Evolutionary conservation across 202 grass and related monocot species (phyloP).

Genomic region (Sporobolus alterniflorus): DNA sequence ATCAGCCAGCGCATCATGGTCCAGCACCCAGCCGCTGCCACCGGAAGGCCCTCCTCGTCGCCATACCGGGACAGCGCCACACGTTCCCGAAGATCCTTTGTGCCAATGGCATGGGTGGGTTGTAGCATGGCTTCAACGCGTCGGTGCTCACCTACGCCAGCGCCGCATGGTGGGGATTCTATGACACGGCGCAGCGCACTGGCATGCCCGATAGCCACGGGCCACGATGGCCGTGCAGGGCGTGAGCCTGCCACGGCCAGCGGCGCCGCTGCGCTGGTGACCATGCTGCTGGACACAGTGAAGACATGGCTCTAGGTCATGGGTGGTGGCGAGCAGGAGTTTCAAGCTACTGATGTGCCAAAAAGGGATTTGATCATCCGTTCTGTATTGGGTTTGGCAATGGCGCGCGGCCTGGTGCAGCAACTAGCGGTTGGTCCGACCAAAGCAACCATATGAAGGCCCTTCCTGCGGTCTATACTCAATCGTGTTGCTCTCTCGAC

Average conservation of each 20-base stretch:
- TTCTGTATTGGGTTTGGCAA: conserved; percentile 33
- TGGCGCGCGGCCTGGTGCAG: no score
- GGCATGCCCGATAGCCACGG: no score
- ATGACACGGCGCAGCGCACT: conserved; percentile 72
- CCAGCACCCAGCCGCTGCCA: conserved; percentile 43
- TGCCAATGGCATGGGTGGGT: conserved; percentile 70
- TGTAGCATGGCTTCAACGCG: conserved; percentile 90
- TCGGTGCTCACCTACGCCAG: conserved; percentile 96
- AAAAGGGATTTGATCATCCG: no score
- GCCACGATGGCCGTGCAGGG: conserved; percentile 91
- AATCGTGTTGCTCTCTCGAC: no score
- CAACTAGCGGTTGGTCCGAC: no score
- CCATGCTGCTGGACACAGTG: conserved; percentile 95
- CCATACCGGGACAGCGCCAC: conserved; percentile 64
- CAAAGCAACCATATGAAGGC: no score
- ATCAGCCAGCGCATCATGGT: conserved; percentile 95
- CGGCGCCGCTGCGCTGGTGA: conserved; percentile 72
- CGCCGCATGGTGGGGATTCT: conserved; percentile 91
- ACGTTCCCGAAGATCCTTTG: conserved; percentile 73
- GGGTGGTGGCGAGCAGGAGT: conserved; percentile 7
- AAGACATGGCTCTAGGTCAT: conserved; percentile 95
- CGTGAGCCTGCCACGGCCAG: conserved; percentile 69
- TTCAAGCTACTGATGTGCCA: no score
- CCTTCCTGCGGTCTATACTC: no score
- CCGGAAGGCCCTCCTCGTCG: no score